Evolutionary conservation across 1,284 basidiomycete species (phyloP), one percentile per base, ranked within the genome.

Genomic region (Sporisorium iseilematis-ciliati): DNA sequence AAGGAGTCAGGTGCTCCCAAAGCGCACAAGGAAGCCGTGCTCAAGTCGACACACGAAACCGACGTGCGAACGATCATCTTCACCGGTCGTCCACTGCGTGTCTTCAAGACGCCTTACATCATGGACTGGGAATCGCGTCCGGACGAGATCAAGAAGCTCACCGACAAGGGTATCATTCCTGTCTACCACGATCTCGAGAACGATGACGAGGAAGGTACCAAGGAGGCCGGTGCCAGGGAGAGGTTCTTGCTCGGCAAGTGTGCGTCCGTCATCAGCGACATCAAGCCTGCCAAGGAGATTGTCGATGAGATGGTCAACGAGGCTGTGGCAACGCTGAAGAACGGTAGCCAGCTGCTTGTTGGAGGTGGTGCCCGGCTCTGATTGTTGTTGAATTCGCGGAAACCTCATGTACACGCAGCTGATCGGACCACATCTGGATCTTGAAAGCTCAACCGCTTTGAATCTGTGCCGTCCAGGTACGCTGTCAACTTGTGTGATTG

Each of bases 11-110:
- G 81, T 38, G 81, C 81, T 14, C 80, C 81, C 54, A 76, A 74
- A 56, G 72, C 69, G 12, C 81, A 82, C 76, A 81, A 82, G 75
- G 78, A 82, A 46, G 79, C 78, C 33, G 74, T 82, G 23, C 65
- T 82, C 54, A 80, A 74, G 58, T 75, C 77, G 31, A 81, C 72
- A 4, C 81, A 82, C 70, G 81, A 82, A 54, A 78, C 75, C 51
- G 80, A 82, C 53, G 65, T 81, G 33, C 70, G 80, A 21, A 80
- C 78, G 38, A 77, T 82, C 71, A 82, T 82, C 69, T 81, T 80
- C 66, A 85, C 82, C 23, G 94, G 94, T 23, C 90, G 94, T 31
- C 95, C 94, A 12, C 87, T 97, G 76, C 90, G 93, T 45, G 92
- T 75, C 3, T 75, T 58, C 65, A 76, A 72, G 62, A 76, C 76